Evolutionary conservation across 2,329 filamentous ascomycete genomes (phyloP).

Genomic region (Peltaster fructicola): DNA sequence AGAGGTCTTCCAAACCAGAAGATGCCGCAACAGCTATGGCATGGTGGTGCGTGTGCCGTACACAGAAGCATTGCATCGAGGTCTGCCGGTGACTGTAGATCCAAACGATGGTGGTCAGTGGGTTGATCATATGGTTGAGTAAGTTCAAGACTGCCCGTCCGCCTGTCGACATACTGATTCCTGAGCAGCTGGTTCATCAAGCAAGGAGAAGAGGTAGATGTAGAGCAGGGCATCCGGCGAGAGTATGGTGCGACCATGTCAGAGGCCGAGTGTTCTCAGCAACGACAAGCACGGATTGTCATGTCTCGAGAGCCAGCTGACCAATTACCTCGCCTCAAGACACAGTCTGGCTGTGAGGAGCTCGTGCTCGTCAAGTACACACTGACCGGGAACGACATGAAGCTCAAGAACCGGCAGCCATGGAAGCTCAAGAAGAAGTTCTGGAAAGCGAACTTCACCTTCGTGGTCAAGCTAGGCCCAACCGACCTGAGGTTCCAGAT

Average conservation of each 20-base stretch:
- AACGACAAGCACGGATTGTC: conserved; percentile 1
- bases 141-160: no score
- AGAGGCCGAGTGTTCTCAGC: conserved; percentile 1
- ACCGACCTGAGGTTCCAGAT: conserved; percentile 5
- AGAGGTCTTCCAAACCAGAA: conserved; percentile 4
- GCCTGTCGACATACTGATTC: no score
- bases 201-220: conserved; percentile 2
- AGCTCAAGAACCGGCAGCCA: conserved; percentile 5
- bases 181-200: conserved; percentile 5
- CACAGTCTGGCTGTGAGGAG: conserved; percentile 3
- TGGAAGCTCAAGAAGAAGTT: conserved; percentile 5
- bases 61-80: conserved; percentile 5
- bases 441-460: conserved; percentile 4
- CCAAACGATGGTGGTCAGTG: conserved; percentile 1
- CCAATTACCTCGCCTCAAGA: conserved; percentile 3
- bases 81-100: conserved; percentile 2
- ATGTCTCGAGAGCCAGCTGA: conserved; percentile 2
- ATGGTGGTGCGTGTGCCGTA: conserved; percentile 6
- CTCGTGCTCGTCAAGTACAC: conserved; percentile 4
- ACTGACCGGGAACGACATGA: conserved; percentile 6
- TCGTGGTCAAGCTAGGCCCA: conserved; percentile 4
- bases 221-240: conserved; percentile 1
- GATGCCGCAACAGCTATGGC: conserved; percentile 8
- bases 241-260: conserved; percentile 2
- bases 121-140: conserved; percentile 1